These are phyloP conservation scores for Lyophyllum semitale DNA, from an alignment of 768 basidiomycete species.

Conservation along the genomic window DNA sequence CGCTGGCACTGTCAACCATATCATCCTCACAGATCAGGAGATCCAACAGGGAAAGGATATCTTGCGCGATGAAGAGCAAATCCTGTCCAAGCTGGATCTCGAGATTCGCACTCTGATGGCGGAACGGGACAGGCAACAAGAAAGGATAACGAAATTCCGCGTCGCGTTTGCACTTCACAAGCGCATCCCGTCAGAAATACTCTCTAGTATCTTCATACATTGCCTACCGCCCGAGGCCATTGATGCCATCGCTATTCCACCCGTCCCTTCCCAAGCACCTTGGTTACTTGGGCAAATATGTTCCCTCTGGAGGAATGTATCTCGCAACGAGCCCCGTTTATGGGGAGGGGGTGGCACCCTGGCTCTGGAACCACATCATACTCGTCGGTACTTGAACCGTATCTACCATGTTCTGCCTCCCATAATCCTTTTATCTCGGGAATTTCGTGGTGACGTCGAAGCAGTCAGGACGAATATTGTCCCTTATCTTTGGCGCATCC, in stretches of 20 bases:
- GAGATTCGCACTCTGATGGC: not conserved
- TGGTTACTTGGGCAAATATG: constrained; percentile 15
- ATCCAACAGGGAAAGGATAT: not conserved
- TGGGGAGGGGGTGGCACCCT: constrained; percentile 2
- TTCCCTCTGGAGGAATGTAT: constrained; percentile 6
- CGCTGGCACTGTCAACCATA: not conserved
- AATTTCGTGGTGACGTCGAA: not conserved
- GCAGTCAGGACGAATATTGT: not conserved
- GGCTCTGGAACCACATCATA: not conserved
- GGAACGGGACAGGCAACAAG: not conserved
- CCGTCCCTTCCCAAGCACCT: not conserved
- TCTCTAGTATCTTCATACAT: not conserved
- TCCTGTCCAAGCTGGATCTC: not conserved
- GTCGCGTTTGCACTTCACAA: not conserved
- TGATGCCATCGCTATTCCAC: not conserved
- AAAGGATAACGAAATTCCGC: not conserved
- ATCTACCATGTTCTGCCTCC: constrained; percentile 11
- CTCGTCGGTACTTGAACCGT: not conserved
- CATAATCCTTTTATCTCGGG: not conserved
- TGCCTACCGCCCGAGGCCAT: not conserved
- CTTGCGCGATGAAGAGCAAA: not conserved
- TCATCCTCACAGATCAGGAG: not conserved
- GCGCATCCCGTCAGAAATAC: not conserved
- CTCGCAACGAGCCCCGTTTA: constrained; percentile 7
- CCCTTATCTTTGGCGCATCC: constrained; percentile 10